Evolutionary conservation across 331 rosid species (phyloP).

Genomic region (Acacia pycnantha): DNA sequence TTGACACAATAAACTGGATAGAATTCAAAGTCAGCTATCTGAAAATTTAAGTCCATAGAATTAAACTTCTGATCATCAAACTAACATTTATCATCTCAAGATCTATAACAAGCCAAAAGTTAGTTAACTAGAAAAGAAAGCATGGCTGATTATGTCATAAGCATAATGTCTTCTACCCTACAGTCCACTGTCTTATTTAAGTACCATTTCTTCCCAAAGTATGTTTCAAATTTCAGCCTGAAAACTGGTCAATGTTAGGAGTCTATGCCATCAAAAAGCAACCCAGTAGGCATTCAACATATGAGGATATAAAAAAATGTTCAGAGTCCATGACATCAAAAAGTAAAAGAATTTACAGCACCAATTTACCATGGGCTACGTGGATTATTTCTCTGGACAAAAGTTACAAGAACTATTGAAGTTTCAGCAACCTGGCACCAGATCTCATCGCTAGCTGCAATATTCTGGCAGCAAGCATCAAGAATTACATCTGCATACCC

Average conservation of each 20-base stretch:
- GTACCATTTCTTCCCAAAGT: slow-evolving; percentile 1
- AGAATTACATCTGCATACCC: slow-evolving; percentile 76
- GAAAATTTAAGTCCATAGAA: slow-evolving; percentile 9
- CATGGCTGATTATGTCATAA: background rate
- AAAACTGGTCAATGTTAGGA: background rate
- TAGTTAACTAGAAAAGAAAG: slow-evolving; percentile 1
- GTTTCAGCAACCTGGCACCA: slow-evolving; percentile 82
- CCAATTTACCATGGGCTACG: slow-evolving; percentile 79
- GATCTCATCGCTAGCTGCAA: slow-evolving; percentile 73
- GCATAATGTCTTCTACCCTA: background rate
- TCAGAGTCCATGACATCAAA: background rate
- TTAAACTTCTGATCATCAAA: background rate
- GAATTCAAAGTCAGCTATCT: background rate
- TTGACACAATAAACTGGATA: slow-evolving; percentile 17
- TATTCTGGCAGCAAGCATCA: slow-evolving; percentile 98
- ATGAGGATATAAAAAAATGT: slow-evolving; percentile 8
- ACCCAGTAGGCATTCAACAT: slow-evolving; percentile 7
- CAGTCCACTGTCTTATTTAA: slow-evolving; percentile 11
- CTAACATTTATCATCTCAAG: background rate
- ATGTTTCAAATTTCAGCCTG: slow-evolving; percentile 13
- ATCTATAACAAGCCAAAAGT: slow-evolving; percentile 4
- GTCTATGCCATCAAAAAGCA: background rate
- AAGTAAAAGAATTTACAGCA: slow-evolving; percentile 24
- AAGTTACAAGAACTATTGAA: slow-evolving; percentile 67
- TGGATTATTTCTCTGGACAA: slow-evolving; percentile 70